A percentile compares a stretch with the other conserved stretches of the same genome.
Evolutionary conservation across 495 filamentous ascomycete species (phyloP).

Genomic region (Penicillium cinerascens): DNA sequence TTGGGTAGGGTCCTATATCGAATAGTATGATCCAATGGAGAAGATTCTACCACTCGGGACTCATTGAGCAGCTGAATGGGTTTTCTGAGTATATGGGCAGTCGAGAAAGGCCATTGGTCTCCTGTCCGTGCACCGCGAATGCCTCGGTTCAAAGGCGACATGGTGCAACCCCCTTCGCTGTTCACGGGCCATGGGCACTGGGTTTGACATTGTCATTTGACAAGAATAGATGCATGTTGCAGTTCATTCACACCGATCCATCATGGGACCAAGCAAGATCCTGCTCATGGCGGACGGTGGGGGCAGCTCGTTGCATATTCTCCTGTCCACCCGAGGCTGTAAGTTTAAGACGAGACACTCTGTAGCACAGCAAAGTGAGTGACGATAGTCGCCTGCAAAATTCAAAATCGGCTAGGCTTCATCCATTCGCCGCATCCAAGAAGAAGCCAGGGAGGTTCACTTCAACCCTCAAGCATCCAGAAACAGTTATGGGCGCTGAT

Average conservation of each 20-base stretch:
- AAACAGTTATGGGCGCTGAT: conserved; percentile 13
- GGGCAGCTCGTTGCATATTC: neutral
- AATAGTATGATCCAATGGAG: neutral
- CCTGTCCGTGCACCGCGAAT: neutral
- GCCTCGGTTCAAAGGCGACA: neutral
- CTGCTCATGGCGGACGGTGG: neutral
- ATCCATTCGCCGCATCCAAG: neutral
- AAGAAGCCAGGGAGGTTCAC: neutral
- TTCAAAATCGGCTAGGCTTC: neutral
- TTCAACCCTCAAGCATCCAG: neutral
- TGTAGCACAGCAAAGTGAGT: neutral
- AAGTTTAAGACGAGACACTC: neutral
- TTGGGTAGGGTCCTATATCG: neutral
- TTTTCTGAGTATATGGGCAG: neutral
- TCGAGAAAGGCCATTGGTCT: neutral
- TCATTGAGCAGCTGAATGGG: neutral
- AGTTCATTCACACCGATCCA: neutral
- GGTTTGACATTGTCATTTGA: neutral
- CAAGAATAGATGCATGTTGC: neutral
- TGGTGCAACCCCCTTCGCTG: neutral
- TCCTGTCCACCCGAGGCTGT: neutral
- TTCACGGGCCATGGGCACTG: neutral
- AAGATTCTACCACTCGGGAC: neutral
- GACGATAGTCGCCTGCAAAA: neutral
- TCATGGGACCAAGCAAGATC: neutral